A percentile compares a stretch with the other conserved stretches of the same genome.
Evolutionary conservation across 306 rosid species (phyloP).

Genomic region (Fragaria ananassa): DNA sequence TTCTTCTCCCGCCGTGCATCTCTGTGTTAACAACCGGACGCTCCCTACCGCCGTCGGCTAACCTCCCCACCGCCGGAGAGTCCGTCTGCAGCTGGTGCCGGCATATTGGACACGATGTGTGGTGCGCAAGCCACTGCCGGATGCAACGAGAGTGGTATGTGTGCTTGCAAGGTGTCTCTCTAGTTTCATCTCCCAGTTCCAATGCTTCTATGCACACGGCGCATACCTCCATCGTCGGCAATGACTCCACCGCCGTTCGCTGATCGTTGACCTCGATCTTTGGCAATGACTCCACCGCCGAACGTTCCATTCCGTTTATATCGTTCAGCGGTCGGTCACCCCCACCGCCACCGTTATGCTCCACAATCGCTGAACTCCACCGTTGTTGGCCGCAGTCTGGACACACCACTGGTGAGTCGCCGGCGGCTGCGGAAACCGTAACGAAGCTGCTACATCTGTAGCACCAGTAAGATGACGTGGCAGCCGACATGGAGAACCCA

Average conservation of each 20-base stretch:
- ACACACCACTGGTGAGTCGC: conserved; percentile 39
- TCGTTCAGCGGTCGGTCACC: too few relatives aligned
- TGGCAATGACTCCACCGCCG: conserved; percentile 56
- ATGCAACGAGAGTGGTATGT: conserved; percentile 74
- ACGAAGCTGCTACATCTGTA: conserved; percentile 70
- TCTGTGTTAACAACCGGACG: conserved; percentile 73
- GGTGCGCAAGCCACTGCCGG: conserved; percentile 69
- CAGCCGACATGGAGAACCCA: conserved; percentile 19
- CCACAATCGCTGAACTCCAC: conserved; percentile 62
- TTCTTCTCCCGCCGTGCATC: conserved; percentile 61
- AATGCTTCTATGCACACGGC: conserved; percentile 76
- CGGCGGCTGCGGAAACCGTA: conserved; percentile 27
- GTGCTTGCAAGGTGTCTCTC: conserved; percentile 86
- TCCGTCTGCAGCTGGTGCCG: conserved; percentile 66
- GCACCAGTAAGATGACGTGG: conserved; percentile 59
- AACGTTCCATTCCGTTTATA: conserved; percentile 27
- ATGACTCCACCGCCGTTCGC: conserved; percentile 69
- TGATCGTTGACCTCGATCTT: conserved; percentile 52
- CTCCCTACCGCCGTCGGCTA: conserved; percentile 56
- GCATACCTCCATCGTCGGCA: conserved; percentile 70
- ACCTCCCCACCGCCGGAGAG: conserved; percentile 49
- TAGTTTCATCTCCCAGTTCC: conserved; percentile 41
- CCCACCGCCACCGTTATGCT: too few relatives aligned
- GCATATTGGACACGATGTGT: conserved; percentile 80
- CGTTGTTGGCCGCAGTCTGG: conserved; percentile 53